These are phyloP conservation scores for Rhipidocladum racemiflorum DNA, from an alignment of 176 grass and related monocot genomes.

Conservation along the genomic window DNA sequence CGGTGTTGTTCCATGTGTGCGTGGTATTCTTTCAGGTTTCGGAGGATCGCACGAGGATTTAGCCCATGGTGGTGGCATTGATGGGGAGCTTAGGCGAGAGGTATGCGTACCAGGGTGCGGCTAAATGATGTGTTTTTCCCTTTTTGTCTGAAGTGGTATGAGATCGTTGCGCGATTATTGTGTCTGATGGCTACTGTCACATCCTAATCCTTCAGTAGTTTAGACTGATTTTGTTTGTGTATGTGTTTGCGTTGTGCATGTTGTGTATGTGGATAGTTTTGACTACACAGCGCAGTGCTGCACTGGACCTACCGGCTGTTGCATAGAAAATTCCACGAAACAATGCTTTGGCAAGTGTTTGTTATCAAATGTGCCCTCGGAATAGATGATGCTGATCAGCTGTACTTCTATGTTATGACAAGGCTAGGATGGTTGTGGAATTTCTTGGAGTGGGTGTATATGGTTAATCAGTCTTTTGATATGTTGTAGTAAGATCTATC, in stretches of 20 bases:
- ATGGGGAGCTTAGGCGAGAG: conserved; percentile 41
- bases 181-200: neutral
- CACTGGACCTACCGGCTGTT: neutral
- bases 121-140: neutral
- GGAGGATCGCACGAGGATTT: neutral
- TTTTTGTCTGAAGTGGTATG: neutral
- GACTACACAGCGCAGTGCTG: neutral
- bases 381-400: neutral
- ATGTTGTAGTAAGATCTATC: neutral
- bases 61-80: neutral
- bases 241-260: neutral
- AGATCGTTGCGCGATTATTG: neutral
- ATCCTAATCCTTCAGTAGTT: neutral
- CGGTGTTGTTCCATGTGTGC: neutral
- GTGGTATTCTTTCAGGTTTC: conserved; percentile 12
- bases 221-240: neutral
- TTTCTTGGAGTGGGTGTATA: neutral
- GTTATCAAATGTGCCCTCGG: neutral
- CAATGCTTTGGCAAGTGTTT: neutral
- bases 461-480: neutral
- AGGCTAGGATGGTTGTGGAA: neutral
- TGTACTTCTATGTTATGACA: neutral
- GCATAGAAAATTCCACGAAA: neutral
- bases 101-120: conserved; percentile 15
- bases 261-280: neutral